Evolutionary conservation across 345 rosid genomes (phyloP).

Genomic region (Nasturtium officinale): DNA sequence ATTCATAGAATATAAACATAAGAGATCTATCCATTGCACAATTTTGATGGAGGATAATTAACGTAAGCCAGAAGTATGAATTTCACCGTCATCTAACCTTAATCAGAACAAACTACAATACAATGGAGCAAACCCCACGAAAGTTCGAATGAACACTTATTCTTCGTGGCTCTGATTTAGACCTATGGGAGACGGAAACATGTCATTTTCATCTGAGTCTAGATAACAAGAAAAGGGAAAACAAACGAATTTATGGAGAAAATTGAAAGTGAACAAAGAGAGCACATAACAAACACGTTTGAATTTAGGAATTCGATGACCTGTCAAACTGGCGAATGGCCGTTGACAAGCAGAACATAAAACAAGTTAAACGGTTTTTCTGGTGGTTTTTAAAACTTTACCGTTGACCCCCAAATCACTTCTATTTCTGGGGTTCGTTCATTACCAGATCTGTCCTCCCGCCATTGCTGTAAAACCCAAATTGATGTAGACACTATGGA

Average conservation of each 20-base stretch:
- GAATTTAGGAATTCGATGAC: conserved; percentile 16
- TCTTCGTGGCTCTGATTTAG: not conserved
- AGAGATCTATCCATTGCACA: not conserved
- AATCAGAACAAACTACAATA: not conserved
- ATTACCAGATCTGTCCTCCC: not conserved
- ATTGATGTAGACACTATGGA: not conserved
- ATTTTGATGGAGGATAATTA: too few species aligned
- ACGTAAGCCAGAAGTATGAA: not conserved
- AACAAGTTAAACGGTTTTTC: not conserved
- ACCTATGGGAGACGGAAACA: not conserved
- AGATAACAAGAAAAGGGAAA: not conserved
- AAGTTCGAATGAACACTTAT: not conserved
- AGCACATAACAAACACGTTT: conserved; percentile 23
- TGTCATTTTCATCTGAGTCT: not conserved
- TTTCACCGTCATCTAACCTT: not conserved
- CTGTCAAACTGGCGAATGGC: not conserved
- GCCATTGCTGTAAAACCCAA: conserved; percentile 9
- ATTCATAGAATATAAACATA: not conserved
- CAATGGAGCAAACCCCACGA: not conserved
- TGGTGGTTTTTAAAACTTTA: too few species aligned
- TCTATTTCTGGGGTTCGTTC: conserved; percentile 20
- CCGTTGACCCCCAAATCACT: not conserved
- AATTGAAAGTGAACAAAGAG: not conserved
- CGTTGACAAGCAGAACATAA: conserved; percentile 7
- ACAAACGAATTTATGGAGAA: conserved; percentile 16